Percentiles rank a stretch among this genome's conserved stretches.
Conservation (phyloP, 208 protist species). For the Zelonia costaricensis region DNA sequence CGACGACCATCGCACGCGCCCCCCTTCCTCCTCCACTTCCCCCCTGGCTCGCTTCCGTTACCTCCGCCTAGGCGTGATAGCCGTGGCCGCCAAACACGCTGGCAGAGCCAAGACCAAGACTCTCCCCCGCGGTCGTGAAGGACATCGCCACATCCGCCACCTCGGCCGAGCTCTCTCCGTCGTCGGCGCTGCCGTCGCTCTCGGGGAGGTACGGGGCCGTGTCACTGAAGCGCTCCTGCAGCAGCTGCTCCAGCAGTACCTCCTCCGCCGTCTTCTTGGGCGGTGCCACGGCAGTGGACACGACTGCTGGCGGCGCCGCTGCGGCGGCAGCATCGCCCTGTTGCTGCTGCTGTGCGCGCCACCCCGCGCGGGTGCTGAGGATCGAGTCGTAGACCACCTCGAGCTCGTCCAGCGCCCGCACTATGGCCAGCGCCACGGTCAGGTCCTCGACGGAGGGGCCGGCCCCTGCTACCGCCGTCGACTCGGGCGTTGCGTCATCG, state of each 20-base stretch:
- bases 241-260: slow-evolving; percentile 52
- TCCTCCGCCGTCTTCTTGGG: slow-evolving; percentile 45
- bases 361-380: slow-evolving; percentile 12
- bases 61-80: slow-evolving; percentile 45
- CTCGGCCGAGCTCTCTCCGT: slow-evolving; percentile 4
- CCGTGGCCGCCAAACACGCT: slow-evolving; percentile 76
- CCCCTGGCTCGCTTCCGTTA: too few species aligned
- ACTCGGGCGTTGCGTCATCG: background rate
- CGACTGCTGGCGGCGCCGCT: background rate
- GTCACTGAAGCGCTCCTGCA: slow-evolving; percentile 60
- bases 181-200: slow-evolving; percentile 21
- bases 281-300: background rate
- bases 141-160: slow-evolving; percentile 76
- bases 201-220: slow-evolving; percentile 24
- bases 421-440: slow-evolving; percentile 40
- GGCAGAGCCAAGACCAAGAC: slow-evolving; percentile 67
- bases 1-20: background rate
- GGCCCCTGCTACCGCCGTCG: background rate
- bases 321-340: background rate
- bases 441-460: slow-evolving; percentile 23
- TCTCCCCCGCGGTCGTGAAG: slow-evolving; percentile 61
- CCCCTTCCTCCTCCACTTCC: background rate
- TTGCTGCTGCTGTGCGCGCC: background rate
- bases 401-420: slow-evolving; percentile 60
- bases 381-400: slow-evolving; percentile 61